Evolutionary conservation across 176 grass and related monocot genomes (phyloP).

Genomic region (Cymbopogon citratus): DNA sequence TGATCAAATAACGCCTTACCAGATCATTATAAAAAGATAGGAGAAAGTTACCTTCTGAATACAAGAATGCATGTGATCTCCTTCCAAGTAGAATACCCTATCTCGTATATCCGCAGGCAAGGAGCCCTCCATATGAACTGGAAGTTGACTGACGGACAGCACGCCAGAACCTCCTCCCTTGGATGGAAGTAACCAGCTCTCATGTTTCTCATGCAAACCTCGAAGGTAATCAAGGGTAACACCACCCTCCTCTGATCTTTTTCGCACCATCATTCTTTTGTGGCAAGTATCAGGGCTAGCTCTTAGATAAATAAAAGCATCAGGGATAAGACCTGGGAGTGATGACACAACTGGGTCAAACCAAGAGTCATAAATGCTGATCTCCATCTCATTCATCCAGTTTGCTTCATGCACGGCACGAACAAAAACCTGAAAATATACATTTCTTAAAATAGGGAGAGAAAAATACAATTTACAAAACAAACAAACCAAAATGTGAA

Average conservation of each 20-base stretch:
- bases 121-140: constrained; percentile 40
- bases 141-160: constrained; percentile 70
- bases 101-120: constrained; percentile 79
- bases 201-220: constrained; percentile 96
- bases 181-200: constrained; percentile 82
- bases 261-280: constrained; percentile 84
- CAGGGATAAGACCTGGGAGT: constrained; percentile 85
- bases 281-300: constrained; percentile 90
- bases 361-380: constrained; percentile 97
- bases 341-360: constrained; percentile 93
- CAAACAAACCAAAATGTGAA: neutral
- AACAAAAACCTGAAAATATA: constrained; percentile 73
- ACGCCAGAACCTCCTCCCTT: constrained; percentile 49
- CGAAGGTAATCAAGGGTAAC: constrained; percentile 79
- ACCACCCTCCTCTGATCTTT: constrained; percentile 83
- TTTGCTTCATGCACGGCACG: constrained; percentile 95
- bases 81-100: constrained; percentile 83
- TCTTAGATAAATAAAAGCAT: constrained; percentile 97
- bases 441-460: neutral
- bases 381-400: constrained; percentile 99
- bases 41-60: constrained; percentile 69
- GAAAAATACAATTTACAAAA: neutral
- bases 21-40: neutral
- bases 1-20: neutral
- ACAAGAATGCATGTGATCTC: constrained; percentile 81